Conservation (phyloP, 768 basidiomycete genomes). For the Lactifluus rugatus region DNA sequence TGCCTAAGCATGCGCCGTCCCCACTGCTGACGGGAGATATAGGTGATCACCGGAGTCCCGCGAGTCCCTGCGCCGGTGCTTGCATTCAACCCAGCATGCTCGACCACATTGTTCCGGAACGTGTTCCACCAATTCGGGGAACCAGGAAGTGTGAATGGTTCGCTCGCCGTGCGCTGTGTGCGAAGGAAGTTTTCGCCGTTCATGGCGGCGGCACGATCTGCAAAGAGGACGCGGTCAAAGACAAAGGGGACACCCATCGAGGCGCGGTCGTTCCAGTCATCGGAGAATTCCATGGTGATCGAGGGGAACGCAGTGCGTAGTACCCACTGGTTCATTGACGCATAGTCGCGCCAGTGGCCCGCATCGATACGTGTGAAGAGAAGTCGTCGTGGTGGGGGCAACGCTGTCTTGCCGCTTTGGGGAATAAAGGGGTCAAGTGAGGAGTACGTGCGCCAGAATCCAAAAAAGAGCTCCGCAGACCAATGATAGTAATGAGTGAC, state of each 20-base stretch:
- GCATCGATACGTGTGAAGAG: constrained; percentile 68
- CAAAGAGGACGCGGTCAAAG: constrained; percentile 80
- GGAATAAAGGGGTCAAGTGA: constrained; percentile 66
- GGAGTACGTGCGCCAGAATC: constrained; percentile 84
- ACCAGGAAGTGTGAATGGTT: constrained; percentile 66
- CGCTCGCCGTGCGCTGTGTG: constrained; percentile 68
- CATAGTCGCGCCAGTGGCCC: constrained; percentile 83
- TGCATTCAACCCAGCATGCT: constrained; percentile 54
- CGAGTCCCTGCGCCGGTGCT: constrained; percentile 28
- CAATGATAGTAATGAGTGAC: constrained; percentile 93
- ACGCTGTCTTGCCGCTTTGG: constrained; percentile 52
- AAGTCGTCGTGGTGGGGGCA: constrained; percentile 66
- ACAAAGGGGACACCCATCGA: constrained; percentile 61
- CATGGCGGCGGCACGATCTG: constrained; percentile 82
- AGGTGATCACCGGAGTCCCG: constrained; percentile 75
- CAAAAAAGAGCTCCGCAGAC: constrained; percentile 86
- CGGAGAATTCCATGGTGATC: constrained; percentile 64
- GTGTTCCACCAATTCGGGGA: constrained; percentile 80
- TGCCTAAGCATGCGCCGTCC: constrained; percentile 70
- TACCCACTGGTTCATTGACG: constrained; percentile 85
- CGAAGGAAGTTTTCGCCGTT: constrained; percentile 51
- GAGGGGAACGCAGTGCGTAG: constrained; percentile 75
- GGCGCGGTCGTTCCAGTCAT: constrained; percentile 77
- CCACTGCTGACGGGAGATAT: constrained; percentile 86
- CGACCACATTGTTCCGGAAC: constrained; percentile 60